phyloP scores from a whole-genome alignment of 805 yeast genomes.

The Candida nanaspora region DNA sequence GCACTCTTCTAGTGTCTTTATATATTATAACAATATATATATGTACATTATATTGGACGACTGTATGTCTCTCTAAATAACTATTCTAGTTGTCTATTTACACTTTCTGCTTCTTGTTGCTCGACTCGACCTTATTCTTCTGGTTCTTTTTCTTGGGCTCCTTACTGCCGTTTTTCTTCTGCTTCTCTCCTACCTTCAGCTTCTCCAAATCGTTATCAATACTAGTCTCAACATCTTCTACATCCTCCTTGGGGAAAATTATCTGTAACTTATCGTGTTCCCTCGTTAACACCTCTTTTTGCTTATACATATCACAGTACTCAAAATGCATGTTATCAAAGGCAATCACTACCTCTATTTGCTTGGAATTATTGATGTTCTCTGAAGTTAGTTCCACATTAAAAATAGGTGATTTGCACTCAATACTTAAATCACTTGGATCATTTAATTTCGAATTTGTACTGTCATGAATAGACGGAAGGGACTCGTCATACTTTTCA shows the following conservation, averaged over 20 bases:
- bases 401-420: conserved; percentile 18
- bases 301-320: conserved; percentile 34
- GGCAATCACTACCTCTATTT: conserved; percentile 37
- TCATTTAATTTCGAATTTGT: background rate
- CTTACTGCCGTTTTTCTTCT: too few relatives aligned
- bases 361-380: conserved; percentile 18
- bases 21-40: too few relatives aligned
- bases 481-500: too few relatives aligned
- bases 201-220: too few relatives aligned
- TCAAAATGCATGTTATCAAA: conserved; percentile 59
- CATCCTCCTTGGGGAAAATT: too few relatives aligned
- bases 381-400: conserved; percentile 2
- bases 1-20: too few relatives aligned
- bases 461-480: too few relatives aligned
- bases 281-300: conserved; percentile 19
- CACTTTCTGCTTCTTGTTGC: background rate
- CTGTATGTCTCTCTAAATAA: background rate
- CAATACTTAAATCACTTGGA: conserved; percentile 6
- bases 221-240: too few relatives aligned
- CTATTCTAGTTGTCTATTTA: background rate
- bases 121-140: background rate
- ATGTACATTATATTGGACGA: too few relatives aligned
- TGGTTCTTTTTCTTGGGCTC: background rate
- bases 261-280: too few relatives aligned
- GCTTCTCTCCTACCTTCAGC: too few relatives aligned